These are phyloP conservation scores for Gautieria morchelliformis DNA, from an alignment of 768 basidiomycete genomes.

Conservation along the genomic window DNA sequence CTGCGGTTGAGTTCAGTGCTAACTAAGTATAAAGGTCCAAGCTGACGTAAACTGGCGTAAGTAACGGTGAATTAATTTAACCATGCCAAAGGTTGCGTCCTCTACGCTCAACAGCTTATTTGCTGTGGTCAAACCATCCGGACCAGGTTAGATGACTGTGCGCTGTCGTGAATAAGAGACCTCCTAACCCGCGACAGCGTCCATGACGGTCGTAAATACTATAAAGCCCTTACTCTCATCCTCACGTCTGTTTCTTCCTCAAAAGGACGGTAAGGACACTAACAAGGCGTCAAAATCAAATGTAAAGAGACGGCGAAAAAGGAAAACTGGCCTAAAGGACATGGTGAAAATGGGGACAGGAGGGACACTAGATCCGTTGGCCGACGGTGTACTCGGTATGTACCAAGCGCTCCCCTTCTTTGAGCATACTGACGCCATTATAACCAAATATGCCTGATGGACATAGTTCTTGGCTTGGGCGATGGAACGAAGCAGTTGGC, in stretches of 20 bases:
- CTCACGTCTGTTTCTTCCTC: slow-evolving; percentile 63
- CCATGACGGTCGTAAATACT: slow-evolving; percentile 82
- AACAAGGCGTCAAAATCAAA: slow-evolving; percentile 44
- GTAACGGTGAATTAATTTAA: neutral
- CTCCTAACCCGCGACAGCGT: slow-evolving; percentile 31
- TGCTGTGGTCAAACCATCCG: slow-evolving; percentile 85
- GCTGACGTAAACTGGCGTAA: neutral
- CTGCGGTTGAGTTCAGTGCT: too few species aligned
- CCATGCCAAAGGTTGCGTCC: slow-evolving; percentile 58
- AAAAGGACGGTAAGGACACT: slow-evolving; percentile 9
- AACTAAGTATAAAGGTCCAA: too few species aligned
- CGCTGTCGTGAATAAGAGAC: neutral
- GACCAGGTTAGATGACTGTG: slow-evolving; percentile 32
- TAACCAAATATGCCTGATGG: neutral
- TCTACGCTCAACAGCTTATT: slow-evolving; percentile 66
- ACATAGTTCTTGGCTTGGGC: slow-evolving; percentile 76
- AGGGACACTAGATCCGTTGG: slow-evolving; percentile 92
- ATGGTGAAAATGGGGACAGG: slow-evolving; percentile 82
- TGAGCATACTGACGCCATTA: neutral
- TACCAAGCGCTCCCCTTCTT: slow-evolving; percentile 5
- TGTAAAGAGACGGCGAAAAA: slow-evolving; percentile 31
- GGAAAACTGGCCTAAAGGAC: slow-evolving; percentile 13
- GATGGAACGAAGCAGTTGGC: slow-evolving; percentile 82
- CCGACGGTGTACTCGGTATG: slow-evolving; percentile 88
- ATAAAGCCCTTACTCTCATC: slow-evolving; percentile 70